A percentile compares a stretch with the other conserved stretches of the same genome.
Evolutionary conservation across 164 flowering plant genomes (phyloP).

Genomic region (Saururus chinensis): DNA sequence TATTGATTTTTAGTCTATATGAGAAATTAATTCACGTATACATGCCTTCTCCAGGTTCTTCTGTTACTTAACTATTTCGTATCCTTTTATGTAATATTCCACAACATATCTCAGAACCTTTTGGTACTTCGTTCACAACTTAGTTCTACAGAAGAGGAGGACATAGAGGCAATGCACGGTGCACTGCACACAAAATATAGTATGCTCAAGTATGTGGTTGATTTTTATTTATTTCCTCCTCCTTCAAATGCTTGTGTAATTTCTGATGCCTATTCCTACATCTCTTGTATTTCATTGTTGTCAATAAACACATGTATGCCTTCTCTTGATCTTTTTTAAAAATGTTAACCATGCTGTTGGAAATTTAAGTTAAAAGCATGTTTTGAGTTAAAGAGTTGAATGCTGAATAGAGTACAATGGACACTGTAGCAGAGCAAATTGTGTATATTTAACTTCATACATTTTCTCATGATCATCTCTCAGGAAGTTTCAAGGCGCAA

Average conservation of each 20-base stretch:
- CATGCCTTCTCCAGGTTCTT: conserved; percentile 42
- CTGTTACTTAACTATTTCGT: conserved; percentile 61
- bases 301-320: no score
- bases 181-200: conserved; percentile 60
- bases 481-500: conserved; percentile 87
- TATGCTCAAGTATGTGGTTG: conserved; percentile 72
- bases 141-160: conserved; percentile 53
- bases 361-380: background rate
- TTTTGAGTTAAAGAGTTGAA: background rate
- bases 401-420: background rate
- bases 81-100: conserved; percentile 71
- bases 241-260: background rate
- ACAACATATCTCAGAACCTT: conserved; percentile 61
- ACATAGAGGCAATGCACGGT: conserved; percentile 55
- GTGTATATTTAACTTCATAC: background rate
- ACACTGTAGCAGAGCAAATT: background rate
- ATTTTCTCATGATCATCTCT: background rate
- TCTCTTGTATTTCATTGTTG: no score
- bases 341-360: background rate
- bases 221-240: background rate
- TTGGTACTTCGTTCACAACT: conserved; percentile 52
- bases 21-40: conserved; percentile 8
- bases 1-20: background rate
- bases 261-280: no score
- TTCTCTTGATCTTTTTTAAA: no score